phyloP scores from a whole-genome alignment of 2,329 filamentous ascomycete species.

The Talaromyces sp. region DNA sequence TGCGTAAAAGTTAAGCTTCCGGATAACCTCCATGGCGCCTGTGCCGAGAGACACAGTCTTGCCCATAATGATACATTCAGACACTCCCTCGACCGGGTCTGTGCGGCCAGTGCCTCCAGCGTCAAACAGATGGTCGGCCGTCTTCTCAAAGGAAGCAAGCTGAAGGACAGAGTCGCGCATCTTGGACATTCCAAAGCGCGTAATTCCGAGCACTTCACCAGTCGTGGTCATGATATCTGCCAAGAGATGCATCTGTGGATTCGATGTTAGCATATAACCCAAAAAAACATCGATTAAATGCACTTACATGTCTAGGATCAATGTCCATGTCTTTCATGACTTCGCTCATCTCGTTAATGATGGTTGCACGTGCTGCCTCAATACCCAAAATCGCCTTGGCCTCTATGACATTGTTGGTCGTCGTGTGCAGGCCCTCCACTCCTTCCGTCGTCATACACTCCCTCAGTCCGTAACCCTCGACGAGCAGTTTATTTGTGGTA shows the following conservation, averaged over 20 bases:
- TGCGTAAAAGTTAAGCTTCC: conserved; percentile 65
- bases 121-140: conserved; percentile 93
- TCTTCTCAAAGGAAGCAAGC: conserved; percentile 95
- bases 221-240: conserved; percentile 99
- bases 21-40: conserved; percentile 83
- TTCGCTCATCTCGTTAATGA: conserved; percentile 77
- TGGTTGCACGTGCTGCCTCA: conserved; percentile 85
- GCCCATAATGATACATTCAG: conserved; percentile 97
- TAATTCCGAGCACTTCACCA: conserved; percentile 93
- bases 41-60: conserved; percentile 91
- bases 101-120: conserved; percentile 88
- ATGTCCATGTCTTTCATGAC: conserved; percentile 96
- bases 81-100: conserved; percentile 88
- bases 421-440: conserved; percentile 70
- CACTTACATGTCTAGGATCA: conserved; percentile 83
- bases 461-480: conserved; percentile 89
- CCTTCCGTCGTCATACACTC: conserved; percentile 92
- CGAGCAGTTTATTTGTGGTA: conserved; percentile 67
- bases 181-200: conserved; percentile 90
- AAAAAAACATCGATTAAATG: background rate
- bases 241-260: conserved; percentile 62
- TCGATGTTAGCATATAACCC: background rate
- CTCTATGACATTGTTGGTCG: conserved; percentile 88
- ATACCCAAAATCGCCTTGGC: conserved; percentile 83
- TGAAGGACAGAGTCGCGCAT: conserved; percentile 94